A percentile compares a stretch with the other conserved stretches of the same genome.
These are phyloP conservation scores for Torulaspora microellipsoides DNA, from an alignment of 805 yeast species.

Conservation along the genomic window DNA sequence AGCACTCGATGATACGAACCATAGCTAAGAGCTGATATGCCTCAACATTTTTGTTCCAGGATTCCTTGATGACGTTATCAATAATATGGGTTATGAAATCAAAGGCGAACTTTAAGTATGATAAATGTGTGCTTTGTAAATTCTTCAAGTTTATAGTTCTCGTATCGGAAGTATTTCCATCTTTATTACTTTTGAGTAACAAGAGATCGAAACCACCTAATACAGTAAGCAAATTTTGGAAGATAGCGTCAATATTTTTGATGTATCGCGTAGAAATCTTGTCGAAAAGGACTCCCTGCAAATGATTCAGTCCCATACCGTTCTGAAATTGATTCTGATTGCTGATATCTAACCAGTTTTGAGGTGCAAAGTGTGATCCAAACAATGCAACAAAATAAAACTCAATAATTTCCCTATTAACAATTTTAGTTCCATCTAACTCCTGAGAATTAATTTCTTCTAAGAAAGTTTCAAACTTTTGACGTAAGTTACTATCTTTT, in stretches of 20 bases:
- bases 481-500: conserved; percentile 31
- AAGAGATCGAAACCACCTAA: conserved; percentile 31
- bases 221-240: conserved; percentile 21
- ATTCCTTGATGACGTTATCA: conserved; percentile 28
- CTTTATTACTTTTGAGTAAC: conserved; percentile 1
- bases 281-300: conserved; percentile 19
- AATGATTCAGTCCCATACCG: conserved; percentile 16
- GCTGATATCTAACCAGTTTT: conserved; percentile 18
- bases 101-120: conserved; percentile 40
- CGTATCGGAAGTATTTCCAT: conserved; percentile 1
- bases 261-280: conserved; percentile 25
- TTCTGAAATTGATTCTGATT: conserved; percentile 3
- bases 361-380: conserved; percentile 25
- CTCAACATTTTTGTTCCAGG: conserved; percentile 24
- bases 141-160: conserved; percentile 10
- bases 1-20: conserved; percentile 50
- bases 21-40: conserved; percentile 31
- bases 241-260: conserved; percentile 26
- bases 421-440: conserved; percentile 21
- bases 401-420: conserved; percentile 33
- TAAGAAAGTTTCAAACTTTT: conserved; percentile 22
- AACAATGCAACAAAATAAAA: conserved; percentile 29
- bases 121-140: conserved; percentile 7
- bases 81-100: conserved; percentile 38
- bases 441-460: conserved; percentile 22